These are phyloP conservation scores for Diversispora eburnea DNA, from an alignment of 192 early-diverging fungal genomes.

Conservation along the genomic window DNA sequence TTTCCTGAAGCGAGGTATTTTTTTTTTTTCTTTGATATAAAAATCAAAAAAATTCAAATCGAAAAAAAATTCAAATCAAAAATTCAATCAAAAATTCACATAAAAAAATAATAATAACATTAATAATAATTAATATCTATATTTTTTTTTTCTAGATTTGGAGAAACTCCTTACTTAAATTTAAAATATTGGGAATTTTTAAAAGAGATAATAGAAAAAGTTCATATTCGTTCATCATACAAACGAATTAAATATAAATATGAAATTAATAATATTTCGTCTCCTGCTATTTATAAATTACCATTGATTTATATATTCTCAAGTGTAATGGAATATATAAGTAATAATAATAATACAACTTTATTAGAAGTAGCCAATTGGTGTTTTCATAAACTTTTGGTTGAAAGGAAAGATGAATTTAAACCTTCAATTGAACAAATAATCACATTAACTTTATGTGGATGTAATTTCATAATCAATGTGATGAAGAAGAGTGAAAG, in stretches of 20 bases:
- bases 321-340: neutral
- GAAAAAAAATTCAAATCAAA: too few relatives aligned
- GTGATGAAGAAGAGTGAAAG: too few relatives aligned
- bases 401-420: neutral
- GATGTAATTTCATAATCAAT: neutral
- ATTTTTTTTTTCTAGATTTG: neutral
- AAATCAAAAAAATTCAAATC: too few relatives aligned
- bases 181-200: neutral
- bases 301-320: neutral
- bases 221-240: neutral
- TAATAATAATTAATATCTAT: too few relatives aligned
- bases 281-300: neutral
- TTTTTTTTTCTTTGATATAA: neutral
- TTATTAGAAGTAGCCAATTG: neutral
- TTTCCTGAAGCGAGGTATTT: neutral
- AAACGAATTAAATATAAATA: neutral
- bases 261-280: neutral
- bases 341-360: neutral
- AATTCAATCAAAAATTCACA: neutral
- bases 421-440: slow-evolving; percentile 6
- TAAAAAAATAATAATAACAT: neutral
- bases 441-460: neutral
- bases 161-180: neutral
- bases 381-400: neutral
- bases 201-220: neutral